Evolutionary conservation across 805 yeast species (phyloP).

Genomic region (Isabelozyma gotoi): DNA sequence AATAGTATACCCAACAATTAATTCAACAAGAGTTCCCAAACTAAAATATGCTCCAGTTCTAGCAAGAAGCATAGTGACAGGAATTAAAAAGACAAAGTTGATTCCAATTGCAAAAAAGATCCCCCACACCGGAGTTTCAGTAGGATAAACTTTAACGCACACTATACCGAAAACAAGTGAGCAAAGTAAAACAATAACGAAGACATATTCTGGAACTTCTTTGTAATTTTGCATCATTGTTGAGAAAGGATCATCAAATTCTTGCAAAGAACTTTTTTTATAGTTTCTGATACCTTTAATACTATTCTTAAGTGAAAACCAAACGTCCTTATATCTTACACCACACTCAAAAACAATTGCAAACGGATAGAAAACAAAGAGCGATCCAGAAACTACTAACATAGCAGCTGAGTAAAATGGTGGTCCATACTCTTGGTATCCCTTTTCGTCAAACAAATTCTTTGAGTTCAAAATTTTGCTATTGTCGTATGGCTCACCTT

Average conservation of each 20-base stretch:
- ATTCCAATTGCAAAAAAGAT: slow-evolving; percentile 27
- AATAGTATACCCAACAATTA: slow-evolving; percentile 21
- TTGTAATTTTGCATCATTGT: slow-evolving; percentile 29
- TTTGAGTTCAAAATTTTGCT: slow-evolving; percentile 36
- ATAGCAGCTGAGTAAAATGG: slow-evolving; percentile 29
- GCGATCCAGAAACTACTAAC: slow-evolving; percentile 24
- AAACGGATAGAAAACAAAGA: slow-evolving; percentile 27
- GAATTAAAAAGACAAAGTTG: slow-evolving; percentile 50
- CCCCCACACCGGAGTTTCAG: too few relatives aligned
- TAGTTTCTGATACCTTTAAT: slow-evolving; percentile 9
- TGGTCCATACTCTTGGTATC: slow-evolving; percentile 23
- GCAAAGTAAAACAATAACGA: slow-evolving; percentile 18
- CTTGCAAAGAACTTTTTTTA: slow-evolving; percentile 7
- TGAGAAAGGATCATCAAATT: slow-evolving; percentile 24
- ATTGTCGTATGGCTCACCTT: slow-evolving; percentile 46
- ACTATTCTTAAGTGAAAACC: too few relatives aligned
- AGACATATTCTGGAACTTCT: slow-evolving; percentile 38
- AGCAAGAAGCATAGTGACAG: slow-evolving; percentile 42
- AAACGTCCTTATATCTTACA: too few relatives aligned
- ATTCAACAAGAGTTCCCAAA: slow-evolving; percentile 12
- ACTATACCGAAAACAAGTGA: slow-evolving; percentile 18
- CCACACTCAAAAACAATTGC: slow-evolving; percentile 3
- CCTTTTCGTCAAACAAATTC: slow-evolving; percentile 23
- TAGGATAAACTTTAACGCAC: slow-evolving; percentile 12
- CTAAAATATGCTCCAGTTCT: slow-evolving; percentile 20